A percentile compares a stretch with the other conserved stretches of the same genome.
Evolutionary conservation across 148 eudicot species (phyloP).

Genomic region (Heliamphora exappendiculata): DNA sequence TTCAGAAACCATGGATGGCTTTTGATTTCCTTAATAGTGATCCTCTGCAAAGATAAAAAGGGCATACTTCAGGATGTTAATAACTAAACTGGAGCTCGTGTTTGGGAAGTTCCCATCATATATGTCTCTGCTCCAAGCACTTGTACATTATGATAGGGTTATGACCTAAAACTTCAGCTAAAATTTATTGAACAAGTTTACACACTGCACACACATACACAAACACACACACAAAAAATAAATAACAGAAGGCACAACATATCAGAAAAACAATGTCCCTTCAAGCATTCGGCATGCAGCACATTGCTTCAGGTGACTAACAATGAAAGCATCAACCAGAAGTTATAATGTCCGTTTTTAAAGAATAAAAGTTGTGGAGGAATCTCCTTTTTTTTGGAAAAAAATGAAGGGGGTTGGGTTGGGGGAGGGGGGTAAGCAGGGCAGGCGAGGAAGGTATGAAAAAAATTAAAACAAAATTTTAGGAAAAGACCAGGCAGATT

Average conservation of each 20-base stretch:
- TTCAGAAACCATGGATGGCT: slow-evolving; percentile 74
- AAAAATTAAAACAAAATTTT: too few relatives aligned
- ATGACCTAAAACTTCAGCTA: background rate
- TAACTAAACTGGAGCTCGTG: background rate
- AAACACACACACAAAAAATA: too few relatives aligned
- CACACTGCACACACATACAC: too few relatives aligned
- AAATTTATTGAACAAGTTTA: background rate
- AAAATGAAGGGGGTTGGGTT: too few relatives aligned
- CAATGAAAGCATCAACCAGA: background rate
- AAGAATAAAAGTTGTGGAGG: background rate
- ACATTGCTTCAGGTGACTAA: background rate
- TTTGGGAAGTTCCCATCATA: background rate
- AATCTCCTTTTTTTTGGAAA: background rate
- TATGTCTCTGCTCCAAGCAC: background rate
- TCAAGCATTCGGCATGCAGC: background rate
- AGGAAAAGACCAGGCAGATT: too few relatives aligned
- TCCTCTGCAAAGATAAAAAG: slow-evolving; percentile 56
- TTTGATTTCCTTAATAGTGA: slow-evolving; percentile 60
- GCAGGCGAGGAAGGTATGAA: too few relatives aligned
- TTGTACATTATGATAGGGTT: background rate
- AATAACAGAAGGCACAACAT: background rate
- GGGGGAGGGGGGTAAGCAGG: too few relatives aligned
- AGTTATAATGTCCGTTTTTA: background rate
- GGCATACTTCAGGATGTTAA: background rate
- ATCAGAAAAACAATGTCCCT: background rate